Evolutionary conservation across 768 basidiomycete genomes (phyloP).

Genomic region (Naganishia kalamii): DNA sequence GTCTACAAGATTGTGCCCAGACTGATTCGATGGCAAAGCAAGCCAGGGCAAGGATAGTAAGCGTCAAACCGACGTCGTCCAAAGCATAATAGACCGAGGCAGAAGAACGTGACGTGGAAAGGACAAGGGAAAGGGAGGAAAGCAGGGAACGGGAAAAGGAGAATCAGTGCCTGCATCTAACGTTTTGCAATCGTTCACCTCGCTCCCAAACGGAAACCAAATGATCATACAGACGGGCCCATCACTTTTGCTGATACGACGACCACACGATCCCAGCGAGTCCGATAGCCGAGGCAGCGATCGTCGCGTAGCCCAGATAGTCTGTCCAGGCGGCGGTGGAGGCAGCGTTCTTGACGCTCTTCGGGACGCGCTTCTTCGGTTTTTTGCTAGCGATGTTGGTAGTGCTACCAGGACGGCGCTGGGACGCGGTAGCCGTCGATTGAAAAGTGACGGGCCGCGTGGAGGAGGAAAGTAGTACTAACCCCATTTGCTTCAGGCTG

Average conservation of each 20-base stretch:
- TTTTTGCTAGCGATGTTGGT: slow-evolving; percentile 16
- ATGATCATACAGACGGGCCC: too few relatives aligned
- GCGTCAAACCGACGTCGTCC: slow-evolving; percentile 13
- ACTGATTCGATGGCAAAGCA: slow-evolving; percentile 8
- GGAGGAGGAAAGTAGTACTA: slow-evolving; percentile 40
- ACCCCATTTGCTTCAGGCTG: slow-evolving; percentile 47
- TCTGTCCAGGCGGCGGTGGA: slow-evolving; percentile 14
- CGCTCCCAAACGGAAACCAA: background rate
- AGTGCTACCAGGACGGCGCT: slow-evolving; percentile 13
- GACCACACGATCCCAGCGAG: slow-evolving; percentile 41
- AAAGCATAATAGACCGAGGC: background rate
- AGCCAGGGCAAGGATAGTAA: background rate
- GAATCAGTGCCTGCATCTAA: slow-evolving; percentile 10
- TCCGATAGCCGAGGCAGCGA: slow-evolving; percentile 38
- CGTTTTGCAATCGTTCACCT: slow-evolving; percentile 7
- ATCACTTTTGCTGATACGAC: slow-evolving; percentile 17
- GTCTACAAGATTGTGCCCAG: slow-evolving; percentile 12
- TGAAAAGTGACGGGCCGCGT: slow-evolving; percentile 21
- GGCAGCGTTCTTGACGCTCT: background rate
- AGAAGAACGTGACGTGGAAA: background rate
- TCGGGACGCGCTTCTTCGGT: background rate
- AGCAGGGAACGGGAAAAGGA: too few relatives aligned
- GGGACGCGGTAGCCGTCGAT: slow-evolving; percentile 6
- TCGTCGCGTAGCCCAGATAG: slow-evolving; percentile 29
- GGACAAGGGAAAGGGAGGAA: background rate